These are phyloP conservation scores for Dothistroma pini DNA, from an alignment of 2,329 filamentous ascomycete species.

Conservation along the genomic window DNA sequence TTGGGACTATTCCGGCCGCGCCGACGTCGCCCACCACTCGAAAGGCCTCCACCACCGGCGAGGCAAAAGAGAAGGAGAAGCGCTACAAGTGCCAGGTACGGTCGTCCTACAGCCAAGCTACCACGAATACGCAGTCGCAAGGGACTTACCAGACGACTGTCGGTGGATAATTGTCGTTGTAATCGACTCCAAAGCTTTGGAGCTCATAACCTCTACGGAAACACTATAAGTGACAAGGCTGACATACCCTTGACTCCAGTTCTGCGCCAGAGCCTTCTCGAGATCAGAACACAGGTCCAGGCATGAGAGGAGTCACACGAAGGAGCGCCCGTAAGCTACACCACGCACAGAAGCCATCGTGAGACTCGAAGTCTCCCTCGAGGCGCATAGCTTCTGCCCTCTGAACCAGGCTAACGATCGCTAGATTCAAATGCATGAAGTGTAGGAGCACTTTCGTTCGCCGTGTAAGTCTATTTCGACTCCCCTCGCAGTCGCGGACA, in stretches of 20 bases:
- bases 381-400: conserved; percentile 7
- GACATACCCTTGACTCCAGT: conserved; percentile 4
- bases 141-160: background rate
- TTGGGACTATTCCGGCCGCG: conserved; percentile 51
- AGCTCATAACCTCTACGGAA: background rate
- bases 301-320: conserved; percentile 65
- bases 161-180: background rate
- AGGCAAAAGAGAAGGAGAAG: conserved; percentile 59
- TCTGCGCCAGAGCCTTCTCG: conserved; percentile 72
- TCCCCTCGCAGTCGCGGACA: background rate
- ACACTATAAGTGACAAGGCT: background rate
- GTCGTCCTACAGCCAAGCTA: conserved; percentile 49
- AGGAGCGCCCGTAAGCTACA: background rate
- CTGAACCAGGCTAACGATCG: conserved; percentile 90
- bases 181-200: background rate
- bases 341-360: background rate
- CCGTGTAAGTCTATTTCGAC: conserved; percentile 45
- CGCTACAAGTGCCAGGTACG: conserved; percentile 84
- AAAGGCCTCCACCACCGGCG: conserved; percentile 25
- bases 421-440: conserved; percentile 95
- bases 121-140: conserved; percentile 38
- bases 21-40: conserved; percentile 57
- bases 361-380: background rate
- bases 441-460: conserved; percentile 98
- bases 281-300: conserved; percentile 94